Evolutionary conservation across 2,329 filamentous ascomycete genomes (phyloP), one percentile per base, ranked within the genome.

Genomic region (Colletotrichum truncatum): DNA sequence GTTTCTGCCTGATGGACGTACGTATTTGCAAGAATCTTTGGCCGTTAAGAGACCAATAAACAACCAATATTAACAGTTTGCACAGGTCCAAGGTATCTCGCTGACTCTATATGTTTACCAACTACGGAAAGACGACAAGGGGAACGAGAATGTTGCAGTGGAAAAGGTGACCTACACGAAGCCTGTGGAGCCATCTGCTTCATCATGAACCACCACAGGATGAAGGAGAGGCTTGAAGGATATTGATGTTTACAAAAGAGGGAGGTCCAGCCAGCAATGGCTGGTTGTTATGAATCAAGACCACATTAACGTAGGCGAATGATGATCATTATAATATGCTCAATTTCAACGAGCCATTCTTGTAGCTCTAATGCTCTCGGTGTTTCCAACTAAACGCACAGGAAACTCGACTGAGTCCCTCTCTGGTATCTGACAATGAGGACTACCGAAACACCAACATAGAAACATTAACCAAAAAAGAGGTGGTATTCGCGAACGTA

Each of bases 1-100:
- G 94, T 76, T 98, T 98, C 79, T 97, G 96, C 75, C 81, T 98
- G 77, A 98, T 98, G 95, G 95, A 98, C 86, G 94, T 98, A 78
- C 83, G 93, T 91, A 46, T 58, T 53, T 6, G 11, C 23, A 5
- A 30, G n/a, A n/a, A n/a, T 14, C 21, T 4, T 25, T 57, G 56
- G 48, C n/a, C n/a, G n/a, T n/a, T n/a, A 49, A 49, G 2, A 4
- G 2, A 18, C 16, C 5, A 18, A 18, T n/a, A 14, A 41, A 23
- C 39, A n/a, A 38, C 9, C n/a, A n/a, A n/a, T 72, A 51, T 73
- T 76, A 45, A 76, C 63, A 59, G 16, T 59, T 48, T 54, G 38
- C 70, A 67, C 71, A 97, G 93, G 93, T 97, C 34, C 95, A 98
- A 87, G 95, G 95, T 30, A 97, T 98, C 76, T 97, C 97, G 14